phyloP scores from a whole-genome alignment of 371 early-diverging fungal genomes.

The Mortierella sp. region DNA sequence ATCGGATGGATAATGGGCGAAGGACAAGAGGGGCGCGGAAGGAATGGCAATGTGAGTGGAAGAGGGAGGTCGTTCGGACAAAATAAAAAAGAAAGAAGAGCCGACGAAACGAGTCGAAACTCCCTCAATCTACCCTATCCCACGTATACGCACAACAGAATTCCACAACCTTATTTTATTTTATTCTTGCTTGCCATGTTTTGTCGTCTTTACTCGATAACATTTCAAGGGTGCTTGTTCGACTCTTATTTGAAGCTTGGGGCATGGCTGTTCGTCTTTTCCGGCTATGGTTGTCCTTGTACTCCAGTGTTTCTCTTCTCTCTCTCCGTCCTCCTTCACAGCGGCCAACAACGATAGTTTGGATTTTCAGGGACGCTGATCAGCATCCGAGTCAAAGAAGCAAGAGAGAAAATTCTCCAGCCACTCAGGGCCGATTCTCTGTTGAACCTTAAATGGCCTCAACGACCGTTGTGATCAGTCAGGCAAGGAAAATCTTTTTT shows the following conservation, averaged over 20 bases:
- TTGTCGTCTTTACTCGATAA: neutral
- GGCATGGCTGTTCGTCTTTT: neutral
- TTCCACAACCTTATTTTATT: neutral
- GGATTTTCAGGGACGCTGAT: neutral
- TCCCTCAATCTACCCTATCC: neutral
- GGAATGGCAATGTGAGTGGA: too few species aligned
- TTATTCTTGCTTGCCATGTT: neutral
- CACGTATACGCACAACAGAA: neutral
- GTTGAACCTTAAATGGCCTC: neutral
- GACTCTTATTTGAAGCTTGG: too few species aligned
- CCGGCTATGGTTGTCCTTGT: too few species aligned
- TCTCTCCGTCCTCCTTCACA: neutral
- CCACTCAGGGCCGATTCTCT: neutral
- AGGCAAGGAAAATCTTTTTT: too few species aligned
- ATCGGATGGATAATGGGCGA: too few species aligned
- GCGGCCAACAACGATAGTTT: neutral
- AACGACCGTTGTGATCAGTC: neutral
- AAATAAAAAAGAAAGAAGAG: too few species aligned
- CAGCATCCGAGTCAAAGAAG: neutral
- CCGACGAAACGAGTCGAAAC: neutral
- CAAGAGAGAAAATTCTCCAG: neutral
- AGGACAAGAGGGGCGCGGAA: too few species aligned
- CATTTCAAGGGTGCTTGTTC: neutral
- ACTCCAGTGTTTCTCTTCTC: too few species aligned
- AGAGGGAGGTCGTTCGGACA: too few species aligned